Evolutionary conservation across 2,329 filamentous ascomycete genomes (phyloP).

Genomic region (Xylariaceae sp.): DNA sequence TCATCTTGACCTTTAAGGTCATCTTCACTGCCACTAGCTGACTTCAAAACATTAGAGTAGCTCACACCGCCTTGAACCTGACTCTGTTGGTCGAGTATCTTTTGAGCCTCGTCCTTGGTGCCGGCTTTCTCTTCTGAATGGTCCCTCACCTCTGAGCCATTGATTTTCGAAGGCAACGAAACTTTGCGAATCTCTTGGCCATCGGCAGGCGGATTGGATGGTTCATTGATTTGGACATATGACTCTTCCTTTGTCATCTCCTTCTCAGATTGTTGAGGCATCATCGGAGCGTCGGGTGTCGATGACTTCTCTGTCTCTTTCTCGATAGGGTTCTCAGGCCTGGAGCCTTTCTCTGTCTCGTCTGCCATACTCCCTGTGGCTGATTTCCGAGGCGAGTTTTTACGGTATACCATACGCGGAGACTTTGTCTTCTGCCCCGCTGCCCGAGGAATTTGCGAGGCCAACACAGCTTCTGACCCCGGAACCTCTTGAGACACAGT

Average conservation of each 20-base stretch:
- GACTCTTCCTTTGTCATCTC: constrained; percentile 5
- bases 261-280: background rate
- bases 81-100: constrained; percentile 4
- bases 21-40: constrained; percentile 6
- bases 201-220: too few relatives aligned
- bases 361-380: too few relatives aligned
- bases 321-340: background rate
- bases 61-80: constrained; percentile 2
- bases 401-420: too few relatives aligned
- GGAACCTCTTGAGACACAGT: too few relatives aligned
- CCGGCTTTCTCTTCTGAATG: background rate
- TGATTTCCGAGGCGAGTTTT: too few relatives aligned
- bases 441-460: too few relatives aligned
- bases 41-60: constrained; percentile 16
- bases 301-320: background rate
- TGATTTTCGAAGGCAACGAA: background rate
- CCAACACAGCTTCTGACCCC: too few relatives aligned
- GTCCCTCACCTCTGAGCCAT: background rate
- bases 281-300: background rate
- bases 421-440: too few relatives aligned
- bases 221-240: background rate
- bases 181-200: background rate
- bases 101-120: constrained; percentile 7
- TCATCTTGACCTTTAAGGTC: constrained; percentile 17
- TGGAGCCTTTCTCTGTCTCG: background rate